Conservation (phyloP, 768 basidiomycete genomes). For the Suillus subluteus region DNA sequence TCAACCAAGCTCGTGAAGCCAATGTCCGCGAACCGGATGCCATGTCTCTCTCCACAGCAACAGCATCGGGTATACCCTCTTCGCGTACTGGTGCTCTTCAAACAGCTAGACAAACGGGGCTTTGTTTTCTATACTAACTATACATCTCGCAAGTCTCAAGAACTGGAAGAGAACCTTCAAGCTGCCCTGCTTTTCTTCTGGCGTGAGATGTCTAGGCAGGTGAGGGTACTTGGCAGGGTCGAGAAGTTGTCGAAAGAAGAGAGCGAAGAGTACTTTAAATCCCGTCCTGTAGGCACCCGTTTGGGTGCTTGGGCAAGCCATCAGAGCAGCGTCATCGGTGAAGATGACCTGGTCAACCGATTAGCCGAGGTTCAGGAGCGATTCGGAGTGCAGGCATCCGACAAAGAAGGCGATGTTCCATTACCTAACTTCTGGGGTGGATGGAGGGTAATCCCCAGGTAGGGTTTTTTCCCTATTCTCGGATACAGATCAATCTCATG, state of each 20-base stretch:
- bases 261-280: slow-evolving; percentile 81
- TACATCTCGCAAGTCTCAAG: slow-evolving; percentile 86
- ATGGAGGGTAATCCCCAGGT: slow-evolving; percentile 93
- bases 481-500: not conserved
- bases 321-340: slow-evolving; percentile 80
- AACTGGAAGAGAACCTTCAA: slow-evolving; percentile 75
- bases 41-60: slow-evolving; percentile 79
- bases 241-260: slow-evolving; percentile 77
- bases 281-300: slow-evolving; percentile 80
- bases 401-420: slow-evolving; percentile 54
- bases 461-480: not conserved
- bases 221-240: slow-evolving; percentile 83
- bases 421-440: slow-evolving; percentile 96
- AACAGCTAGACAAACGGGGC: slow-evolving; percentile 84
- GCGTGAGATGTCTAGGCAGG: slow-evolving; percentile 79
- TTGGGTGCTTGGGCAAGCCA: slow-evolving; percentile 93
- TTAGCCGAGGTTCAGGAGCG: slow-evolving; percentile 59
- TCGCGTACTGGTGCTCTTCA: slow-evolving; percentile 90
- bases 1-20: slow-evolving; percentile 60
- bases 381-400: slow-evolving; percentile 53
- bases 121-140: slow-evolving; percentile 99
- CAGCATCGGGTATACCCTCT: slow-evolving; percentile 76
- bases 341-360: slow-evolving; percentile 67
- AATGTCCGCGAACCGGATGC: slow-evolving; percentile 89
- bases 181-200: slow-evolving; percentile 91